Conservation (phyloP, 192 early-diverging fungal species). For the Linnemannia schmuckeri region DNA sequence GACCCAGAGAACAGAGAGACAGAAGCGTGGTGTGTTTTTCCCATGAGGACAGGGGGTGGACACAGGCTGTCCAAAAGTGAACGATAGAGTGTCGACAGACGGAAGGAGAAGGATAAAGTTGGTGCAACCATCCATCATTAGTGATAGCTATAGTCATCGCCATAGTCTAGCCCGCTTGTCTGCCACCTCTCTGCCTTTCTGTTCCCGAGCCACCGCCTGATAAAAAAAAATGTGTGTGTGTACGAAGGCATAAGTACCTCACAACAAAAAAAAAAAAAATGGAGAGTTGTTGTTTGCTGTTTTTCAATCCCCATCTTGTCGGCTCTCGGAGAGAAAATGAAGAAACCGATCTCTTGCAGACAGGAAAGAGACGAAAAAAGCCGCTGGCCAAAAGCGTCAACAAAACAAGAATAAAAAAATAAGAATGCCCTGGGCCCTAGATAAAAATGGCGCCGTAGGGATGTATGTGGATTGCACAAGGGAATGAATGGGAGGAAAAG, state of each 20-base stretch:
- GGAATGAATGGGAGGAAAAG: not conserved
- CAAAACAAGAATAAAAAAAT: not conserved
- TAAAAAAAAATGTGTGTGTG: not conserved
- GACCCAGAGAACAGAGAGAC: not conserved
- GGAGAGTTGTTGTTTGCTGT: not conserved
- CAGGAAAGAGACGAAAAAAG: not conserved
- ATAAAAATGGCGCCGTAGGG: not conserved
- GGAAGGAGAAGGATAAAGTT: not conserved
- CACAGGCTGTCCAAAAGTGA: not conserved
- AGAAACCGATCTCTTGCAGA: not conserved
- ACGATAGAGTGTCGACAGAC: not conserved
- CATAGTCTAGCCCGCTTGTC: not conserved
- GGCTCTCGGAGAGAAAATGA: slow-evolving; percentile 5
- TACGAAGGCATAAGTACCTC: not conserved
- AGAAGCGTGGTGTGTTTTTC: not conserved
- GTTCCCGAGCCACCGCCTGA: slow-evolving; percentile 3
- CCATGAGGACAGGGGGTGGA: not conserved
- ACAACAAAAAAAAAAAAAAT: not conserved
- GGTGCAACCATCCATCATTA: slow-evolving; percentile 5
- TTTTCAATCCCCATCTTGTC: not conserved
- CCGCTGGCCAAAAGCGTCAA: not conserved
- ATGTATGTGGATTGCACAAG: not conserved
- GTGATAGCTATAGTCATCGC: not conserved
- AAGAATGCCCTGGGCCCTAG: not conserved
- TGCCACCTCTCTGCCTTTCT: not conserved